Base-by-base conservation (phyloP, 2,329 filamentous ascomycete species). In the Botryotinia globosa region DNA sequence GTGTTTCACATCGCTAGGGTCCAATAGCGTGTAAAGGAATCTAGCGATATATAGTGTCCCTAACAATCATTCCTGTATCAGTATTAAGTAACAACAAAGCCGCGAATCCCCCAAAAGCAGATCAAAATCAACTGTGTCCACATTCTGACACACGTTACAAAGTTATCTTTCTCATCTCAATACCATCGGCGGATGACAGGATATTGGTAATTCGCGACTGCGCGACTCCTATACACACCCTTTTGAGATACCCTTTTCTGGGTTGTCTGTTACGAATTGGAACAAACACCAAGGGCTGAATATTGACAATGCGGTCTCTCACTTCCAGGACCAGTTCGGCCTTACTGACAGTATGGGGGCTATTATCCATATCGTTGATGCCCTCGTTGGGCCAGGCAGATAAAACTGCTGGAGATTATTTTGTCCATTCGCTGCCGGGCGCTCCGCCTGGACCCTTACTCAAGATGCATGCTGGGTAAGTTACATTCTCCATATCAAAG, bases 401-500 rank as follows among this genome's bases (percentile, higher is more conserved):
- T 48, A 89, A 89, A 80, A 86, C 87, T 3, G 91, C 93, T 64
- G 93, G 91, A 45, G 94, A 99, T 82, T 99, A 98, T 83, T 98
- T 91, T 83, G 92, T 99, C 71, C 90, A 89, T 78, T 89, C 90
- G 14, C 86, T 99, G 32, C 96, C 96, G 9, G 96, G 97, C 45
- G 90, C 92, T 72, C 95, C 97, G 16, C 86, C 89, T 77, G 91
- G 89, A 32, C 90, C 93, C 54, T 83, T 94, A 74, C 75, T 97
- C 80, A 98, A 97, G 86, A 98, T 98, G 95, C 96, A 98, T 87
- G 95, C 96, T 84, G 96, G 96, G 94, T 97, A 85, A 85, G 91
- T 83, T 71, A 73, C 64, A 54, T 66, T 68, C 62, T 39, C 69
- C 69, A 68, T 44, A 34, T 58, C 16, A 48, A 5, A 56, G 16